Evolutionary conservation across 139 green algal species (phyloP).

Genomic region (Raphidocelis subcapitata): DNA sequence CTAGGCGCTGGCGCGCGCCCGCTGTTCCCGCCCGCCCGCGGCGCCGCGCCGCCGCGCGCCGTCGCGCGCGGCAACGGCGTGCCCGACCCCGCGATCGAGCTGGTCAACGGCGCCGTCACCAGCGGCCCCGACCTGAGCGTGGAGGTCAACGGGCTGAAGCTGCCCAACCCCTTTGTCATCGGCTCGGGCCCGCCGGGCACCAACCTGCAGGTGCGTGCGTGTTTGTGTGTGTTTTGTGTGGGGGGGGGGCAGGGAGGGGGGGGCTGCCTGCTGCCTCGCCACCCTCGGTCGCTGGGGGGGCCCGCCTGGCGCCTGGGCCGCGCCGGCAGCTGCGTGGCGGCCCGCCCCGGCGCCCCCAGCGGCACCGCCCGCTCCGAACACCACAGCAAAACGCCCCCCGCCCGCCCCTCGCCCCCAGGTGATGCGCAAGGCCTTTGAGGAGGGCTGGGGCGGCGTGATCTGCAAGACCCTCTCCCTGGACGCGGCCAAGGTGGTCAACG

Average conservation of each 20-base stretch:
- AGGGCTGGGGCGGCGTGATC: conserved; percentile 98
- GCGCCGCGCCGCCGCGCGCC: no score
- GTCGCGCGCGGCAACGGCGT: not conserved
- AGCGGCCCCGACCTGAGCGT: conserved; percentile 74
- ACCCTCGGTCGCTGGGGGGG: not conserved
- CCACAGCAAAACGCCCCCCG: no score
- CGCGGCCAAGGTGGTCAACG: conserved; percentile 90
- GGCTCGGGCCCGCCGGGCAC: conserved; percentile 86
- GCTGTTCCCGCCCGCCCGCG: no score
- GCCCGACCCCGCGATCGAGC: conserved; percentile 10
- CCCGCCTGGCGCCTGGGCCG: no score
- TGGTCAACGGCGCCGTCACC: conserved; percentile 18
- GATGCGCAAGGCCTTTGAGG: conserved; percentile 90
- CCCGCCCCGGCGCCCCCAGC: no score
- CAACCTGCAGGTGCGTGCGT: conserved; percentile 72
- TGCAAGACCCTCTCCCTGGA: conserved; percentile 92
- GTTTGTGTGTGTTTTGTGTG: no score
- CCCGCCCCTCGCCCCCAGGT: no score
- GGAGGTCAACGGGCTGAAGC: conserved; percentile 83
- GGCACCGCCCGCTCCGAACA: no score
- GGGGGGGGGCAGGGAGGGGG: no score
- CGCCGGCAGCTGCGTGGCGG: no score
- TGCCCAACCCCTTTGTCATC: conserved; percentile 99
- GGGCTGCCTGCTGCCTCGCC: not conserved
- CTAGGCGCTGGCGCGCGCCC: no score